Base-by-base conservation (phyloP, 257 asterid genomes). In the Penstemon newberryi region DNA sequence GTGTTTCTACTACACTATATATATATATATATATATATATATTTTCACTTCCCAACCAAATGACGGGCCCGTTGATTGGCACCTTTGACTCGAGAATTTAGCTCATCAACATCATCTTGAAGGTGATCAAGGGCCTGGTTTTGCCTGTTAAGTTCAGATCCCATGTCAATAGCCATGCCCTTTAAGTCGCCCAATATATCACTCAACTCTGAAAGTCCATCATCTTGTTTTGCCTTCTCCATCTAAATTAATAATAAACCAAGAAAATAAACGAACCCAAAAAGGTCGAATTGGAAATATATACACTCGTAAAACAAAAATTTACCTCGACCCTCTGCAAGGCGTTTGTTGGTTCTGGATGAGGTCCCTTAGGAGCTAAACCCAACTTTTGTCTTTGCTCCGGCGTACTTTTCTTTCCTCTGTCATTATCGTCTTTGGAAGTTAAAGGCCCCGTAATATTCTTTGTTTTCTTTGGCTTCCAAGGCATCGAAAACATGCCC, bases 401-500 rank as follows among this genome's bases (percentile, higher is more conserved):
- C 41, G 71, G 42, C 8, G 80, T 82, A 19, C 81, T 72, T 44
- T 69, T 70, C 75, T 87, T 91, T 70, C 75, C 87, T 44, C 33
- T 76, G 41, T 63, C 57, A 55, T 65, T 84, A 76, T 85, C 87
- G 65, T 87, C 99, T 78, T 79, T 87, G 18, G 90, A 65, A 56
- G 82, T 82, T 75, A 67, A 50, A 3, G 98, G 99, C 56, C 98
- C 99, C 1, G 74, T 72, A 59, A 94, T 87, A 4, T 76, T 82
- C 63, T 50, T 73, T 3, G 84, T 77, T 83, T 91, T 94, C 87
- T 91, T 94, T 7, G 96, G 90, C 75, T 84, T 94, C 99, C 99
- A 91, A 10, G 98, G 90, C 96, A 53, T 89, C 0, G 98, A 85
- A 60, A 94, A 94, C 99, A 94, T 94, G 58, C 99, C 98, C 3